Evolutionary conservation across 2,329 filamentous ascomycete species (phyloP).

Genomic region (Macrophomina tecta): DNA sequence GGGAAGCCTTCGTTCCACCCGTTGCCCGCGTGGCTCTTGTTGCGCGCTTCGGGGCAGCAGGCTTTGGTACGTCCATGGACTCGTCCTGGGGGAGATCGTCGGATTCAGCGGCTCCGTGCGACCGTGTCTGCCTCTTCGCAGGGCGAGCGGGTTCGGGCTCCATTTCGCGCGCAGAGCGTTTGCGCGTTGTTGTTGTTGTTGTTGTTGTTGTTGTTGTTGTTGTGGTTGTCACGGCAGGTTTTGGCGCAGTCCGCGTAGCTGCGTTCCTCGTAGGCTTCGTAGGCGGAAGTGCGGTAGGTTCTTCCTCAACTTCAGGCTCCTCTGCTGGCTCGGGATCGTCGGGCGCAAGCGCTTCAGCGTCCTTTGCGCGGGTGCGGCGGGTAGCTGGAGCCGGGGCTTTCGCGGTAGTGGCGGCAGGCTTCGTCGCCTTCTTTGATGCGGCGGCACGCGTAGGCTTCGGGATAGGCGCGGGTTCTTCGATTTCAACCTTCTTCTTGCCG

Average conservation of each 20-base stretch:
- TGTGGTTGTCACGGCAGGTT: neutral
- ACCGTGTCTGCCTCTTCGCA: constrained; percentile 17
- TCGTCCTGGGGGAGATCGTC: neutral
- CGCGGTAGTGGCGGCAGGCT: constrained; percentile 8
- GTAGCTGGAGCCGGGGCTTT: constrained; percentile 21
- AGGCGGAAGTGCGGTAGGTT: neutral
- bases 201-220: neutral
- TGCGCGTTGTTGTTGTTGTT: constrained; percentile 11
- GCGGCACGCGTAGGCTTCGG: constrained; percentile 15
- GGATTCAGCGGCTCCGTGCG: neutral
- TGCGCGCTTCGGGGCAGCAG: constrained; percentile 3
- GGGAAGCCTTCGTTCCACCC: constrained; percentile 18
- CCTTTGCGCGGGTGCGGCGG: constrained; percentile 26
- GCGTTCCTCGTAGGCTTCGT: constrained; percentile 10
- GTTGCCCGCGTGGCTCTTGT: constrained; percentile 27
- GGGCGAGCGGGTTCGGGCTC: constrained; percentile 23
- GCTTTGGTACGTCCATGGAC: neutral
- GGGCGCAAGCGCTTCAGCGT: constrained; percentile 7
- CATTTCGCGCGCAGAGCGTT: constrained; percentile 20
- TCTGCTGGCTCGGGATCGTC: constrained; percentile 1
- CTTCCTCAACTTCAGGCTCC: neutral
- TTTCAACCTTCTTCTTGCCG: constrained; percentile 21
- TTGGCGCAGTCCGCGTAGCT: neutral
- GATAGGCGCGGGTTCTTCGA: constrained; percentile 9
- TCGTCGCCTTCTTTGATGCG: neutral